phyloP scores from a whole-genome alignment of 495 filamentous ascomycete genomes.

The Parachaetomium inaequale region DNA sequence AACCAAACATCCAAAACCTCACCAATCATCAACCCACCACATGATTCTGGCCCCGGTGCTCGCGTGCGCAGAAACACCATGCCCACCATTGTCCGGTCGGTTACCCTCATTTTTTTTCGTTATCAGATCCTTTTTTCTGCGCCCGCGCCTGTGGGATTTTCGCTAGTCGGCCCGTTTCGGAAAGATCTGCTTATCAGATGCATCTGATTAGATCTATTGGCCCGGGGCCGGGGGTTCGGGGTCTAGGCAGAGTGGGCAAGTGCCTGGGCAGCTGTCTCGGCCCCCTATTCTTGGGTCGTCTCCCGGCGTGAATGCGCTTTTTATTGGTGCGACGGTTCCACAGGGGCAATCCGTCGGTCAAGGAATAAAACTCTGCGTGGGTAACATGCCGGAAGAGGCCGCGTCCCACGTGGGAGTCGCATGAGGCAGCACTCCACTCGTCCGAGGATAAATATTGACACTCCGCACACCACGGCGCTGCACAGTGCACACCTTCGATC shows the following conservation, averaged over 20 bases:
- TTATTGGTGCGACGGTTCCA: background rate
- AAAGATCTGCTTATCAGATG: slow-evolving; percentile 6
- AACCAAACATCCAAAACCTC: no score
- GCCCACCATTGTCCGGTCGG: no score
- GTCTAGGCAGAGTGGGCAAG: background rate
- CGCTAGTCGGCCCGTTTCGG: slow-evolving; percentile 2
- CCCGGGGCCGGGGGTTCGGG: background rate
- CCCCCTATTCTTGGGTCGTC: background rate
- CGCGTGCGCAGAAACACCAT: no score
- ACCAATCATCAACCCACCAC: no score
- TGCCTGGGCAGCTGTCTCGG: background rate
- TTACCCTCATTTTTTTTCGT: no score
- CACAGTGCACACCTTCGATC: background rate
- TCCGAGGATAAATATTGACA: background rate
- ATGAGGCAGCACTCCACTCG: background rate
- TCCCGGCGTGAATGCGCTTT: background rate
- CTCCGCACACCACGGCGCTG: background rate
- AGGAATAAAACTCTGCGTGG: background rate
- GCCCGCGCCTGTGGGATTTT: no score
- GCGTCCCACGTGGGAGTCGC: background rate
- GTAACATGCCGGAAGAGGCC: background rate
- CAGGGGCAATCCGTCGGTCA: background rate
- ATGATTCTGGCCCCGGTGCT: no score
- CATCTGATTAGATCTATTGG: slow-evolving; percentile 7
- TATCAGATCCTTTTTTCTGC: no score